Evolutionary conservation across 1,139 yeast genomes (phyloP), one percentile per base, ranked within the genome.

Genomic region (Pichia sp.): DNA sequence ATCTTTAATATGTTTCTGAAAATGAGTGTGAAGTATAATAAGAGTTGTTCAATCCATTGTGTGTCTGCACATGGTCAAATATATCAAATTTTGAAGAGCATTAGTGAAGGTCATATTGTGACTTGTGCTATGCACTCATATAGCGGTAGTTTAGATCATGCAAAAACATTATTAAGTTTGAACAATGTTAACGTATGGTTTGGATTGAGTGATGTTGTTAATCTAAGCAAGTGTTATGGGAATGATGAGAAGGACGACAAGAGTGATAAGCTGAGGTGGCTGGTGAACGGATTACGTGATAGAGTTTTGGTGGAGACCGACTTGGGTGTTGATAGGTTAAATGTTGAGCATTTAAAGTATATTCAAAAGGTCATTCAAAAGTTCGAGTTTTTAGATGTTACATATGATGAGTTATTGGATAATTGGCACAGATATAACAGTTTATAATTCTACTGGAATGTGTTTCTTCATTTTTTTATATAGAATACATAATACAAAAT

Each of bases 91-190:
- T 68, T 79, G 24, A 56, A 43, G 40, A 30, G 38, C n/a, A 4
- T 4, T 6, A 25, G 27, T 7, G 22, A 22, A 7, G 22, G 30
- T 20, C 45, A 53, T 22, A 58, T 68, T 8, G 59, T 70, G 1
- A 60, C 70, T 1, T 67, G 88, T 0, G 77, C 88, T 34, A 69
- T 90, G 29, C 97, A 90, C 61, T 87, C 96, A 0, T 90, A 80
- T 62, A 79, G 88, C n/a, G 97, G 97, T 0, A 81, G 94, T 3
- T 59, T 72, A 0, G 95, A 88, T 48, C 82, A 80, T 49, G 76
- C 80, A 6, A 68, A 69, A 45, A 57, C 70, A 44, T 83, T 94
- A 85, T 56, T 73, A 23, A 66, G 68, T 85, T 56, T 76, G 23
- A 66, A 68, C 40, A 55, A 56, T 34, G 68, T 62, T 9, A 52